Percentiles rank a stretch among this genome's conserved stretches.
Evolutionary conservation across 2,329 filamentous ascomycete genomes (phyloP).

Genomic region (Sodiomyces alkalinus): DNA sequence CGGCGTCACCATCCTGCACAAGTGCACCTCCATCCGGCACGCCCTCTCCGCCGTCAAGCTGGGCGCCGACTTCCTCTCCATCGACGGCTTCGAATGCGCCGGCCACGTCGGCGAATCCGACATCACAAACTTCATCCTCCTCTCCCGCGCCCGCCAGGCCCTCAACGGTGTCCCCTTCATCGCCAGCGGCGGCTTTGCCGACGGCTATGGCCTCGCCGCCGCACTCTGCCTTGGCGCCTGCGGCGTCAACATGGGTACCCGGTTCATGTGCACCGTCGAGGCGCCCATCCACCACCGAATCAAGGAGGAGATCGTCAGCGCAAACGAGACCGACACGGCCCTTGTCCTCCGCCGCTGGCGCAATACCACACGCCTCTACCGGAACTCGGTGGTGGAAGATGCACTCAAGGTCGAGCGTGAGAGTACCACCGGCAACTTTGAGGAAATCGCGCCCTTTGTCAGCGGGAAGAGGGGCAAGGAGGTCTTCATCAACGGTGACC

Average conservation of each 20-base stretch:
- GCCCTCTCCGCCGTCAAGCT: slow-evolving; percentile 84
- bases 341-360: slow-evolving; percentile 80
- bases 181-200: slow-evolving; percentile 87
- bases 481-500: slow-evolving; percentile 85
- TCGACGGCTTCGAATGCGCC: slow-evolving; percentile 96
- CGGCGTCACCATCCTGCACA: slow-evolving; percentile 73
- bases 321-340: slow-evolving; percentile 81
- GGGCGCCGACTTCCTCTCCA: slow-evolving; percentile 90
- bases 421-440: slow-evolving; percentile 74
- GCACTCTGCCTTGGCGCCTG: slow-evolving; percentile 80
- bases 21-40: slow-evolving; percentile 93
- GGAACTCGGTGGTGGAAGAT: slow-evolving; percentile 73
- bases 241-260: slow-evolving; percentile 96
- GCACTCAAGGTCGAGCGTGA: slow-evolving; percentile 72
- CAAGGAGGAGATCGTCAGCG: slow-evolving; percentile 81
- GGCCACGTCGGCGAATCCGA: slow-evolving; percentile 78
- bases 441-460: slow-evolving; percentile 73
- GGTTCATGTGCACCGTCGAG: slow-evolving; percentile 94
- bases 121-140: slow-evolving; percentile 80
- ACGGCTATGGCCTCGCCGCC: slow-evolving; percentile 83
- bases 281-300: slow-evolving; percentile 86
- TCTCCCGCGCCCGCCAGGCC: slow-evolving; percentile 70
- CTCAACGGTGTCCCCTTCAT: slow-evolving; percentile 74
- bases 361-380: slow-evolving; percentile 80
- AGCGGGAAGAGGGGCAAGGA: slow-evolving; percentile 82